Conservation (phyloP, 2,329 filamentous ascomycete species). For the Fusarium circinatum region DNA sequence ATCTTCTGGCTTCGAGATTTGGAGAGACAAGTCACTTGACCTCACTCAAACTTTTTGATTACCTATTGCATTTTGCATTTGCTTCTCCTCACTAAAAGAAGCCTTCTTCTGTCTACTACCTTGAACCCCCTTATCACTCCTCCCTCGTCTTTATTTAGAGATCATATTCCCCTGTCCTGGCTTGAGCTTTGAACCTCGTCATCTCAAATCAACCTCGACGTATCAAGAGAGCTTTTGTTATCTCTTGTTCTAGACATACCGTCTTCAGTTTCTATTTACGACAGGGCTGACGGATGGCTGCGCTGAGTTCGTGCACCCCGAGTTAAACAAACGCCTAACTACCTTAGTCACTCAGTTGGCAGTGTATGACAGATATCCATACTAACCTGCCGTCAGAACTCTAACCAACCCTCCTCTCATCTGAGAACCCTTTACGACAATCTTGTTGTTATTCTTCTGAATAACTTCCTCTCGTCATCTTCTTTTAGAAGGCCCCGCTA, state of each 20-base stretch:
- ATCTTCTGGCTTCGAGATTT: conserved; percentile 24
- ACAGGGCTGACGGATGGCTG: conserved; percentile 47
- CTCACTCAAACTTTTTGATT: conserved; percentile 23
- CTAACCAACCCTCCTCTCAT: conserved; percentile 35
- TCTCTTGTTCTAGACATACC: conserved; percentile 39
- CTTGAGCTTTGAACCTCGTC: conserved; percentile 34
- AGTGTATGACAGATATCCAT: conserved; percentile 18
- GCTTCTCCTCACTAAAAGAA: conserved; percentile 27
- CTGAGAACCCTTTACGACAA: conserved; percentile 26
- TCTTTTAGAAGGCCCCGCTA: conserved; percentile 9
- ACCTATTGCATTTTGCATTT: conserved; percentile 12
- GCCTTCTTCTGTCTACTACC: conserved; percentile 10
- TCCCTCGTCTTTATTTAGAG: conserved; percentile 14
- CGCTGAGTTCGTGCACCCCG: conserved; percentile 43
- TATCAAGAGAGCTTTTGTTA: conserved; percentile 45
- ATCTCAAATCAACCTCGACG: conserved; percentile 24
- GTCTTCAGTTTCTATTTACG: conserved; percentile 45
- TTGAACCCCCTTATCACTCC: conserved; percentile 11
- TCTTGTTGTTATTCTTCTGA: conserved; percentile 18
- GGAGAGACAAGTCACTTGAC: conserved; percentile 39
- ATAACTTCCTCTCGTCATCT: conserved; percentile 5
- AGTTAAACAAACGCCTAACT: conserved; percentile 15
- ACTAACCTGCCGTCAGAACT: conserved; percentile 42
- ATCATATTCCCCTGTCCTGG: conserved; percentile 10
- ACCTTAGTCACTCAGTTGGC: conserved; percentile 19